These are phyloP conservation scores for Solanum medicagineum DNA, from an alignment of 257 asterid species.

Conservation along the genomic window DNA sequence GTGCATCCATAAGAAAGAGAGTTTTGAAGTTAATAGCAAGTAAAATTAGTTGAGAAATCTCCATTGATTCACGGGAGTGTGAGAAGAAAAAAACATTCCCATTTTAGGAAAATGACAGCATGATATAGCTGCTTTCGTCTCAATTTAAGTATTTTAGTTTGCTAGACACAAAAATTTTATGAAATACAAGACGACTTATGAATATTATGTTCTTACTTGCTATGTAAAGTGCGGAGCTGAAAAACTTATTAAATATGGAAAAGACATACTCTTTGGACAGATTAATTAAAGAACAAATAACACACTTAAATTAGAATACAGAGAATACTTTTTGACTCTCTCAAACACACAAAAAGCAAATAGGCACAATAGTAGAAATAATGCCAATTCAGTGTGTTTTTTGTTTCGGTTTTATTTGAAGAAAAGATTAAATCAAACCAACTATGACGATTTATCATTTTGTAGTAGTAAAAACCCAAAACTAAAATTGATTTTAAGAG, in stretches of 20 bases:
- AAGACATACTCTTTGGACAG: no score
- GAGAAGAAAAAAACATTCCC: not conserved
- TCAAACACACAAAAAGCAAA: not conserved
- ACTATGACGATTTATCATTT: not conserved
- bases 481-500: not conserved
- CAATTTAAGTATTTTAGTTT: not conserved
- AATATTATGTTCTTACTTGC: not conserved
- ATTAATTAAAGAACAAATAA: no score
- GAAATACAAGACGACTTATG: not conserved
- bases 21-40: not conserved
- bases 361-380: not conserved
- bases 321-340: not conserved
- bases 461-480: no score
- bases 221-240: not conserved
- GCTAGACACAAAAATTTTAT: accelerated
- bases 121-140: not conserved
- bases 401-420: not conserved
- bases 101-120: not conserved
- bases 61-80: not conserved
- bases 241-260: not conserved
- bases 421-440: not conserved
- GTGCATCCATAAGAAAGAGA: not conserved
- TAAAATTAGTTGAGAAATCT: not conserved
- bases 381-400: not conserved
- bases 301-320: no score